A percentile compares a stretch with the other conserved stretches of the same genome.
Evolutionary conservation across 805 yeast species (phyloP).

Genomic region (Saccharomycopsis lassenensis): DNA sequence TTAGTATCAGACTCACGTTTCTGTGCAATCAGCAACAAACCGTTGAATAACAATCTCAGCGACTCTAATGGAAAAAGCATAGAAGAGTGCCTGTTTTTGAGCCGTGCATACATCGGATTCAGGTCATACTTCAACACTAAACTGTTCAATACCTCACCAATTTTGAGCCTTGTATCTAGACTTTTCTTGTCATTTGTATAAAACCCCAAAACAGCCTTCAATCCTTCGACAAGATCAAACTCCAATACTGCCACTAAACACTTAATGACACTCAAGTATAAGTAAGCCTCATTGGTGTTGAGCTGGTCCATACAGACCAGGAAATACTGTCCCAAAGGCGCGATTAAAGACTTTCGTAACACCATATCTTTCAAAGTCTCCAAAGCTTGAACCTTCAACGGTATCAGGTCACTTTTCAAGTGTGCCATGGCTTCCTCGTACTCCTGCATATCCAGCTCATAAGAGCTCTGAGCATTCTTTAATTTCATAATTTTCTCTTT

Average conservation of each 20-base stretch:
- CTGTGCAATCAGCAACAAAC: conserved; percentile 28
- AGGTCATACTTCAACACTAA: conserved; percentile 8
- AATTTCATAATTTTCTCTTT: conserved; percentile 14
- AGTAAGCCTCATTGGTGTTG: too few species aligned
- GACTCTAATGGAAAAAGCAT: conserved; percentile 30
- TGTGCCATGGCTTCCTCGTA: conserved; percentile 53
- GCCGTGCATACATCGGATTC: conserved; percentile 7
- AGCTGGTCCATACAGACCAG: too few species aligned
- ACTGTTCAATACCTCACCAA: conserved; percentile 63
- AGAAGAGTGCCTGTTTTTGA: conserved; percentile 6
- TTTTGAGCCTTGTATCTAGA: conserved; percentile 59
- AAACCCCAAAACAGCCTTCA: too few species aligned
- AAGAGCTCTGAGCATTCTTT: conserved; percentile 11
- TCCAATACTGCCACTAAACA: too few species aligned
- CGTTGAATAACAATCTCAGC: too few species aligned
- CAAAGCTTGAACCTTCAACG: conserved; percentile 81
- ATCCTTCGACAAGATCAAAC: too few species aligned
- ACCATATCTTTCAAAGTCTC: conserved; percentile 48
- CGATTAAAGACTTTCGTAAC: background rate
- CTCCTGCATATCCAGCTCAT: conserved; percentile 28
- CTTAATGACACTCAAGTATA: too few species aligned
- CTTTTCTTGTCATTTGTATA: conserved; percentile 22
- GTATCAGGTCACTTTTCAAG: conserved; percentile 68
- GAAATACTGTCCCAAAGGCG: background rate
- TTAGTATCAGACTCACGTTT: conserved; percentile 26